Conservation (phyloP, 1,139 yeast genomes). For the Candida pseudocylindracea region DNA sequence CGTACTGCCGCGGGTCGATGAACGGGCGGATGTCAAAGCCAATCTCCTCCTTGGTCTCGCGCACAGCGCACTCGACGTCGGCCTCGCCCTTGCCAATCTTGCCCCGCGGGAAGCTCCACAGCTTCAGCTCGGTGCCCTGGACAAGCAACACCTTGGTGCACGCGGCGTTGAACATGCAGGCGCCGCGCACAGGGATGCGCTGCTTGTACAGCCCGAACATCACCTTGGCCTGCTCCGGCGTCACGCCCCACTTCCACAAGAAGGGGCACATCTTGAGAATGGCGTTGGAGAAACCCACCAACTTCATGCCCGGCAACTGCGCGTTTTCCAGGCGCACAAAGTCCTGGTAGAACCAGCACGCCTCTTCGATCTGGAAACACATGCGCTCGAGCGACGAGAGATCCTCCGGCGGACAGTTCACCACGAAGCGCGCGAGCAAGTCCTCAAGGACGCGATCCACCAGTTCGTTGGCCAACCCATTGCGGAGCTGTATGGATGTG, state of each 20-base stretch:
- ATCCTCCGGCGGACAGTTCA: slow-evolving; percentile 86
- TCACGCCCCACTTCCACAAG: slow-evolving; percentile 66
- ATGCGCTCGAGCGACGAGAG: slow-evolving; percentile 69
- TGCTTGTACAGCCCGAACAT: slow-evolving; percentile 72
- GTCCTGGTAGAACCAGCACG: slow-evolving; percentile 95
- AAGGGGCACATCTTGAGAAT: slow-evolving; percentile 65
- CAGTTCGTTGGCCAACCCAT: slow-evolving; percentile 32
- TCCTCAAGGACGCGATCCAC: slow-evolving; percentile 72
- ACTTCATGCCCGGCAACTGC: slow-evolving; percentile 58
- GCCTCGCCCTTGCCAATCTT: slow-evolving; percentile 86
- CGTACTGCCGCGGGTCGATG: slow-evolving; percentile 45
- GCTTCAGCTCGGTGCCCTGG: slow-evolving; percentile 61
- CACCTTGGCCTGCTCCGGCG: slow-evolving; percentile 45
- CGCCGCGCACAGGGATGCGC: slow-evolving; percentile 91
- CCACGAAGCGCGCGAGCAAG: slow-evolving; percentile 67
- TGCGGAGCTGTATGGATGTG: slow-evolving; percentile 34
- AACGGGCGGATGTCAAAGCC: slow-evolving; percentile 63
- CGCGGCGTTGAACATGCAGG: slow-evolving; percentile 59
- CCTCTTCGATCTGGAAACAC: slow-evolving; percentile 90
- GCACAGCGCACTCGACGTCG: slow-evolving; percentile 79
- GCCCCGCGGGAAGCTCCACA: slow-evolving; percentile 96
- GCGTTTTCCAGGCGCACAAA: slow-evolving; percentile 60
- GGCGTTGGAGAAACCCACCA: slow-evolving; percentile 34
- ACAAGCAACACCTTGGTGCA: slow-evolving; percentile 59
- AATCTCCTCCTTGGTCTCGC: slow-evolving; percentile 92